Percentiles rank a stretch among this genome's conserved stretches.
These are phyloP conservation scores for Stachybotrys elegans DNA, from an alignment of 2,329 filamentous ascomycete genomes.

Conservation along the genomic window DNA sequence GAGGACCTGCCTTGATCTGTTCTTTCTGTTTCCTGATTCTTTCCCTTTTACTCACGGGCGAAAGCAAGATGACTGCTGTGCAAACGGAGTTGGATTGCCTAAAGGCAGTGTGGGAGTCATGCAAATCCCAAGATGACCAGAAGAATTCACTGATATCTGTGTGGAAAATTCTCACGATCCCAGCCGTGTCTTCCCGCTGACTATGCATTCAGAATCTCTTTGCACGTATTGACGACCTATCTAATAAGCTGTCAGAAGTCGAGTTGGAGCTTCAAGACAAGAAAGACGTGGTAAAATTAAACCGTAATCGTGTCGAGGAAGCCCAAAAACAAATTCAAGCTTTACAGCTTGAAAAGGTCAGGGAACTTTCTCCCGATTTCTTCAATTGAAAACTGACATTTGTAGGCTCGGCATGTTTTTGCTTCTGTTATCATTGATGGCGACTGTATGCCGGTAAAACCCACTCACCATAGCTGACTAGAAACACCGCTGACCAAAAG, in stretches of 20 bases:
- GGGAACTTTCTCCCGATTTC: background rate
- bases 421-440: slow-evolving; percentile 31
- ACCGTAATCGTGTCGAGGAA: background rate
- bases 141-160: background rate
- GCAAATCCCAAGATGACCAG: background rate
- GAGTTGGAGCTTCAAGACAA: background rate
- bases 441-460: slow-evolving; percentile 31
- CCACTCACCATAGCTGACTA: background rate
- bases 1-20: background rate
- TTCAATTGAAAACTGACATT: background rate
- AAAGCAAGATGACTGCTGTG: background rate
- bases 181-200: background rate
- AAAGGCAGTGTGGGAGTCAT: background rate
- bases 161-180: background rate
- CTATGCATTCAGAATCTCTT: background rate
- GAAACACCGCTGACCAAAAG: background rate
- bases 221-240: background rate
- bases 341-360: background rate
- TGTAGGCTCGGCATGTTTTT: slow-evolving; percentile 18
- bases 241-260: background rate
- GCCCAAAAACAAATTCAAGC: background rate
- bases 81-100: background rate
- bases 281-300: background rate
- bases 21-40: background rate
- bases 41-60: background rate